Evolutionary conservation across 2,329 filamentous ascomycete genomes (phyloP), one percentile per base, ranked within the genome.

Genomic region (Hymenoscyphus fructigenus): DNA sequence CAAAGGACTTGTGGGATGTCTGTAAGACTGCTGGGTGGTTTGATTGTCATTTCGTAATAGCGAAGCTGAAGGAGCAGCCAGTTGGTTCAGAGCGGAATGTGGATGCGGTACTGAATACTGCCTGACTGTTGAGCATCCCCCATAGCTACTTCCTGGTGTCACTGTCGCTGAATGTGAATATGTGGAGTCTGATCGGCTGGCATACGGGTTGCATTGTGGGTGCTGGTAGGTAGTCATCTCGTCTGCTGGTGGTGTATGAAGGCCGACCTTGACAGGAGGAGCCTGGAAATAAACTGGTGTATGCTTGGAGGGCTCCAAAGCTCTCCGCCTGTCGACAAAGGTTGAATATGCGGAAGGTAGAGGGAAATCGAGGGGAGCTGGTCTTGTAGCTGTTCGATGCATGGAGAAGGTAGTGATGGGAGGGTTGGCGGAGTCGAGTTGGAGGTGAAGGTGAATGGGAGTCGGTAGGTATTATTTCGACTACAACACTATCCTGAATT

Each of bases 171-270:
- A 56, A 9, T 57, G 57, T 4, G 70, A 59, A 47, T 72, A 74
- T 36, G 74, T 65, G 58, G 77, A 76, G 77, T 83, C 70, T 62
- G 68, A 65, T 60, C 70, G 79, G 68, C 73, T 77, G 50, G 82
- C 79, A 74, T 83, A 85, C 61, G 79, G 78, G 65, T 80, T 77
- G 71, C 82, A 77, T 62, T 79, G 75, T 14, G 79, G 70, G 58
- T 77, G 77, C 60, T 83, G 81, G 69, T 84, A 85, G 53, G 72
- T 68, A n/a, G 81, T 77, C 84, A 86, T 81, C 56, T 80, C 78
- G 77, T 85, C 83, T 69, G 78, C 74, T 50, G 82, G 83, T 60
- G 83, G 83, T 65, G 82, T 84, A 72, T 76, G 78, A 71, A 84
- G 79, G 66, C 83, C 82, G 67, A 69, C 70, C 62, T 70, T 68